Percentiles rank a stretch among this genome's conserved stretches.
These are phyloP conservation scores for Elsinoe necatrix DNA, from an alignment of 2,329 filamentous ascomycete species.

Conservation along the genomic window DNA sequence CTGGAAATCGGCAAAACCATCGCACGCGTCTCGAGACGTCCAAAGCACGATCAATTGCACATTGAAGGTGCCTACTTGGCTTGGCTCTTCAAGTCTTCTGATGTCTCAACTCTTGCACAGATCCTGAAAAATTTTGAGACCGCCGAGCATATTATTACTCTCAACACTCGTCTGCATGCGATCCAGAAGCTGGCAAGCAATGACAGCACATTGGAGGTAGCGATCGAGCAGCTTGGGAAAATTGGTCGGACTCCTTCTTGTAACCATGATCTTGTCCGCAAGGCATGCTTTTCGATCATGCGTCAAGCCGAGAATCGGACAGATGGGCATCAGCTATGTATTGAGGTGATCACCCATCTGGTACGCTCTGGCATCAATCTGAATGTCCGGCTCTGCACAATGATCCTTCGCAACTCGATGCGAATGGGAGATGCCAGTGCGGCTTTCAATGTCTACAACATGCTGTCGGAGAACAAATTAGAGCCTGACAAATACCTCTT, in stretches of 20 bases:
- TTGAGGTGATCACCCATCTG: conserved; percentile 46
- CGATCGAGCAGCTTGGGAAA: not conserved
- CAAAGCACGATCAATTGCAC: not conserved
- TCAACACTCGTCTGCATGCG: conserved; percentile 5
- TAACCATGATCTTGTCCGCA: conserved; percentile 33
- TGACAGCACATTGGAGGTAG: not conserved
- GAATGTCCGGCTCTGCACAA: conserved; percentile 55
- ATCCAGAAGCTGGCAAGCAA: not conserved
- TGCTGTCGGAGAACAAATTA: conserved; percentile 52
- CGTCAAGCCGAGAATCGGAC: conserved; percentile 33
- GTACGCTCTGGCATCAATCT: conserved; percentile 54
- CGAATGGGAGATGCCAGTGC: conserved; percentile 53
- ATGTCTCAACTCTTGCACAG: not conserved
- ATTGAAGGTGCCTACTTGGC: not conserved
- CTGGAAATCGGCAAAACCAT: not conserved
- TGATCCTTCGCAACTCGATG: conserved; percentile 64
- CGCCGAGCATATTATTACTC: not conserved
- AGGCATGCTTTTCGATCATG: conserved; percentile 54
- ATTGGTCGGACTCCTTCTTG: conserved; percentile 22
- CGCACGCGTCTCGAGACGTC: not conserved
- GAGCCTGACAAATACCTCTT: conserved; percentile 59
- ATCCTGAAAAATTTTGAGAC: not conserved
- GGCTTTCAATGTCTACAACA: conserved; percentile 57
- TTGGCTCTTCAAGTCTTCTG: not conserved
- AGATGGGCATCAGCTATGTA: conserved; percentile 40